A percentile compares a stretch with the other conserved stretches of the same genome.
phyloP scores from a whole-genome alignment of 164 flowering plant species.

The Sextonia rubra region DNA sequence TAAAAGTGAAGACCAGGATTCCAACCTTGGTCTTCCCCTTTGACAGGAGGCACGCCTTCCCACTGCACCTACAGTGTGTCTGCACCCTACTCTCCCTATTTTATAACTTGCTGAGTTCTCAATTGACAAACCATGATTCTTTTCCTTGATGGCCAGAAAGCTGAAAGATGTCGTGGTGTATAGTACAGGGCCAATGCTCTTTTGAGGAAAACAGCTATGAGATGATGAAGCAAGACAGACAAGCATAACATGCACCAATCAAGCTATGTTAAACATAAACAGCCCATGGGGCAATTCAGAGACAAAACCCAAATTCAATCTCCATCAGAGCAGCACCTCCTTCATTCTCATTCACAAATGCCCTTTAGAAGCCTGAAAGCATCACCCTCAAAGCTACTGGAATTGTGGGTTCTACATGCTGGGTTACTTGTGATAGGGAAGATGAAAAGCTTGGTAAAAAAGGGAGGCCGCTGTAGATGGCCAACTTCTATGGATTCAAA shows the following conservation, averaged over 20 bases:
- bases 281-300: background rate
- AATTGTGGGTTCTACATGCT: background rate
- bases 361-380: background rate
- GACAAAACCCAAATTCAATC: background rate
- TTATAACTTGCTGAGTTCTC: background rate
- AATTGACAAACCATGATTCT: background rate
- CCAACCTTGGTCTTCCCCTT: too few species aligned
- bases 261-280: background rate
- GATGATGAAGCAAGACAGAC: background rate
- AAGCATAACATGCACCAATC: background rate
- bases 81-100: background rate
- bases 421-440: slow-evolving; percentile 1
- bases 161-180: background rate
- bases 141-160: background rate
- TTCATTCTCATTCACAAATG: background rate
- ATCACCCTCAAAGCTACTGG: background rate
- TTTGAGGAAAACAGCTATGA: background rate
- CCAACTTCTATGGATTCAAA: slow-evolving; percentile 14
- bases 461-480: slow-evolving; percentile 17
- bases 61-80: background rate
- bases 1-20: too few species aligned
- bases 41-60: too few species aligned
- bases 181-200: background rate
- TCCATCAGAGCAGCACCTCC: background rate
- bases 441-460: slow-evolving; percentile 10